Evolutionary conservation across 2,329 filamentous ascomycete species (phyloP), one percentile per base, ranked within the genome.

Genomic region (Epichloe aotearoae): DNA sequence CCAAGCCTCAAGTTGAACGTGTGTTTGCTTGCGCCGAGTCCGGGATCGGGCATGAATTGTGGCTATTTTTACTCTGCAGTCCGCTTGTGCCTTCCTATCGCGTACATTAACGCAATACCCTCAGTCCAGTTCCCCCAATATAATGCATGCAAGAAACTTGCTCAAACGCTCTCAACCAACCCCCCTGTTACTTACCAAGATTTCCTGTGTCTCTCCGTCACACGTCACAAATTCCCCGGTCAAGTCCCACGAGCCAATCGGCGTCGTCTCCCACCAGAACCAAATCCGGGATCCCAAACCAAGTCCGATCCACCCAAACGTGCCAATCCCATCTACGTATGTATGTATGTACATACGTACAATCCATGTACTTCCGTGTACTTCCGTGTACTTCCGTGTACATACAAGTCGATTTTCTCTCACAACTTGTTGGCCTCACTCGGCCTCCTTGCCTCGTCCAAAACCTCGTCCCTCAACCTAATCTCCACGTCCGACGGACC

Each of bases 401-500:
- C n/a, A n/a, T n/a, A n/a, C 36, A 38, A 33, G n/a, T n/a, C 17
- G 10, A 7, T 4, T 5, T 5, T 14, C 6, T 14, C 6, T 5
- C 45, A 20, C 8, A 47, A 19, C 46, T 26, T 36, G 11, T 26
- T 36, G 11, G 20, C 8, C 12, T 44, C 20, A 19, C 36, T 26
- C 53, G 19, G 41, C 53, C 61, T 61, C 58, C 64, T 71, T 61
- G 74, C 70, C 61, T 73, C 72, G 15, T 58, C 62, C 53, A 80
- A 53, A 0, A 77, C 70, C 42, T 80, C 76, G 33, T 70, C 68
- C 55, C 75, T 67, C 52, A 57, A 56, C 52, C 72, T 62, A 3
- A 84, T 69, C 62, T 82, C 76, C 2, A 82, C 68, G 52, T 77
- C 64, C 43, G 64, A 67, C 20, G 77, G 76, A 1, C 73, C 75